These are phyloP conservation scores for Blastocystis sp. DNA, from an alignment of 352 stramenopile genomes.

Conservation along the genomic window DNA sequence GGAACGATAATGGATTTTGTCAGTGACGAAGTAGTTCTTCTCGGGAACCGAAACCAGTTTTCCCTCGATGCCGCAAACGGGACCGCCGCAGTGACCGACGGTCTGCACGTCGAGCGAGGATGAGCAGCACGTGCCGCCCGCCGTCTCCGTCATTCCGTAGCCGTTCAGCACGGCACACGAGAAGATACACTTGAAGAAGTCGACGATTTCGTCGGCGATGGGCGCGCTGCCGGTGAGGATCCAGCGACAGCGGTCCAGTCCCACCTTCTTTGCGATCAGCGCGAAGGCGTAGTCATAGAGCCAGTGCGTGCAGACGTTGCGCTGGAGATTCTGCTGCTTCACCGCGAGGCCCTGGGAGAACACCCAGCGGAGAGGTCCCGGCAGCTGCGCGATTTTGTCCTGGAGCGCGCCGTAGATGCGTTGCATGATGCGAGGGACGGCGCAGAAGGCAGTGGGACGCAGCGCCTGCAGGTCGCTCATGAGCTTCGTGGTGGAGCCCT, in stretches of 20 bases:
- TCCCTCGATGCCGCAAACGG: slow-evolving; percentile 74
- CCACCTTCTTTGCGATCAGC: slow-evolving; percentile 79
- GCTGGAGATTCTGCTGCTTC: slow-evolving; percentile 65
- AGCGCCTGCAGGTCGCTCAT: slow-evolving; percentile 80
- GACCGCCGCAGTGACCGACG: slow-evolving; percentile 79
- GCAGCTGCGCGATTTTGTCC: slow-evolving; percentile 62
- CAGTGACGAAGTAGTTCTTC: slow-evolving; percentile 83
- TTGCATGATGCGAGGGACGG: slow-evolving; percentile 84
- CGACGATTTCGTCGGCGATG: slow-evolving; percentile 80
- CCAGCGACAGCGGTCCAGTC: slow-evolving; percentile 73
- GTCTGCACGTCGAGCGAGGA: slow-evolving; percentile 65
- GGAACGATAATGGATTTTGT: slow-evolving; percentile 61
- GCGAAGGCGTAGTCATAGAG: slow-evolving; percentile 84
- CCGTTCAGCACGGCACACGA: slow-evolving; percentile 78
- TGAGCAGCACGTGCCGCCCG: slow-evolving; percentile 63
- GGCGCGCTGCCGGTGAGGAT: slow-evolving; percentile 84
- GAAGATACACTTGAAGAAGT: slow-evolving; percentile 82
- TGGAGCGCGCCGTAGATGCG: slow-evolving; percentile 86
- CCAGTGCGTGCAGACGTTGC: slow-evolving; percentile 71
- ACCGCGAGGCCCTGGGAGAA: slow-evolving; percentile 39
- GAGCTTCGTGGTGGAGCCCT: slow-evolving; percentile 74
- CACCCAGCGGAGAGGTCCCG: slow-evolving; percentile 49
- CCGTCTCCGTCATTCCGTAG: slow-evolving; percentile 86
- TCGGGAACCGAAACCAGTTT: slow-evolving; percentile 84
- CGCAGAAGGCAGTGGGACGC: slow-evolving; percentile 78